Evolutionary conservation across 169 alveolate genomes (phyloP).

Genomic region (Cryptosporidium viatorum): DNA sequence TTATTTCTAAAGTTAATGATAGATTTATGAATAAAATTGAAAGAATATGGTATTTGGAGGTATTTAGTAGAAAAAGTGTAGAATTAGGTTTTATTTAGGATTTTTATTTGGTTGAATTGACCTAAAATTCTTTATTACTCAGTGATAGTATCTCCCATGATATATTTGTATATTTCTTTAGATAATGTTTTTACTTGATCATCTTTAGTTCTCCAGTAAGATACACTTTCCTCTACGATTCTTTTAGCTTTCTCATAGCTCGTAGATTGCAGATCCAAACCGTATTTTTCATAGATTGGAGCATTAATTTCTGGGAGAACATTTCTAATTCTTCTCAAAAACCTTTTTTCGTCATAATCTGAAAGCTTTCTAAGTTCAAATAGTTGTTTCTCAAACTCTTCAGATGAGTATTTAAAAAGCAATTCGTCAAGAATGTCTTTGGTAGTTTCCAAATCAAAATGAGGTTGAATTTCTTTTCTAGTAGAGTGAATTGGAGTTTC

Average conservation of each 20-base stretch:
- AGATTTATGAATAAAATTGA: no score
- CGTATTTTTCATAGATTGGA: constrained; percentile 35
- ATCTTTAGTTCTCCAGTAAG: constrained; percentile 50
- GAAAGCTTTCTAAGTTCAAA: constrained; percentile 35
- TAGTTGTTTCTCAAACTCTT: constrained; percentile 49
- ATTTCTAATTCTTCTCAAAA: constrained; percentile 26
- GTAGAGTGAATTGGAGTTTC: neutral
- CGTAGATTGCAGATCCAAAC: constrained; percentile 4
- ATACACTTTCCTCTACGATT: constrained; percentile 47
- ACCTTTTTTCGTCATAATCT: constrained; percentile 63
- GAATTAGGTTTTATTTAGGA: neutral
- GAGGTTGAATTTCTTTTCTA: constrained; percentile 19
- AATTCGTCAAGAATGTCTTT: constrained; percentile 43
- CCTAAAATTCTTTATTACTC: neutral
- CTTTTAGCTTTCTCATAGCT: constrained; percentile 38
- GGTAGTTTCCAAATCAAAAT: constrained; percentile 58
- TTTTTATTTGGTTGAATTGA: neutral
- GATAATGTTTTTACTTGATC: constrained; percentile 29
- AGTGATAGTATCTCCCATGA: constrained; percentile 59
- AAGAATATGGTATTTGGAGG: no score
- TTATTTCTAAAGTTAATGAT: neutral
- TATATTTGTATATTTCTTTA: constrained; percentile 46
- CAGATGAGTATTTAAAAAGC: constrained; percentile 28
- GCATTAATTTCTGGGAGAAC: constrained; percentile 23
- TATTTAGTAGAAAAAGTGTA: no score